These are phyloP conservation scores for Sicyos baderoa DNA, from an alignment of 306 rosid species.

Conservation along the genomic window DNA sequence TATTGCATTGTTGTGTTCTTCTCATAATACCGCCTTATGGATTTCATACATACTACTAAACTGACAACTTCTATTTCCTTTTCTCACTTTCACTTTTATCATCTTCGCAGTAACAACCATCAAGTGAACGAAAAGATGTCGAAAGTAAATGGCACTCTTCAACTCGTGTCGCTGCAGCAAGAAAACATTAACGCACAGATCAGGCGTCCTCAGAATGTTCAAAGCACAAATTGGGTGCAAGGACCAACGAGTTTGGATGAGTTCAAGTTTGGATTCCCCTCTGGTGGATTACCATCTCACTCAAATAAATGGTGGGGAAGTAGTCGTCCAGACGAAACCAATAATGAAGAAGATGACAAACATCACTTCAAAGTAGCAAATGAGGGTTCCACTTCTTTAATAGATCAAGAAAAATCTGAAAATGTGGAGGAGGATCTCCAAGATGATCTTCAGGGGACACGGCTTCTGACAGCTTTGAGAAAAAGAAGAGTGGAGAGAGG, in stretches of 20 bases:
- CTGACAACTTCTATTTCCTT: background rate
- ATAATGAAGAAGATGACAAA: slow-evolving; percentile 22
- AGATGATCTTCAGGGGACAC: slow-evolving; percentile 38
- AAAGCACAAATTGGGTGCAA: slow-evolving; percentile 40
- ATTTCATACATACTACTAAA: background rate
- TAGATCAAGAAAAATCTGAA: slow-evolving; percentile 29
- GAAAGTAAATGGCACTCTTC: slow-evolving; percentile 42
- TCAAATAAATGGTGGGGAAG: slow-evolving; percentile 93
- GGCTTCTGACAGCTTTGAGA: slow-evolving; percentile 44
- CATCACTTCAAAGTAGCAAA: slow-evolving; percentile 23
- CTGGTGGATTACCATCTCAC: slow-evolving; percentile 48
- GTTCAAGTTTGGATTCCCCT: slow-evolving; percentile 72
- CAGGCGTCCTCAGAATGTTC: slow-evolving; percentile 6
- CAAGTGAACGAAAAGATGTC: slow-evolving; percentile 30
- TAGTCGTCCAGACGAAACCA: slow-evolving; percentile 24
- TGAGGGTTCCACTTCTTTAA: slow-evolving; percentile 15
- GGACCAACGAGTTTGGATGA: slow-evolving; percentile 49
- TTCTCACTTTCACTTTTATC: slow-evolving; percentile 8
- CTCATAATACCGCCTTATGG: background rate
- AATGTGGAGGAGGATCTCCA: slow-evolving; percentile 23
- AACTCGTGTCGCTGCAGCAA: slow-evolving; percentile 39
- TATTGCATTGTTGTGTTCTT: background rate
- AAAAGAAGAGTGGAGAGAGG: slow-evolving; percentile 52
- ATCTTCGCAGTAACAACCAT: slow-evolving; percentile 14
- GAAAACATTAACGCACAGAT: slow-evolving; percentile 37